Evolutionary conservation across 768 basidiomycete species (phyloP).

Genomic region (Tricholoma furcatifolium): DNA sequence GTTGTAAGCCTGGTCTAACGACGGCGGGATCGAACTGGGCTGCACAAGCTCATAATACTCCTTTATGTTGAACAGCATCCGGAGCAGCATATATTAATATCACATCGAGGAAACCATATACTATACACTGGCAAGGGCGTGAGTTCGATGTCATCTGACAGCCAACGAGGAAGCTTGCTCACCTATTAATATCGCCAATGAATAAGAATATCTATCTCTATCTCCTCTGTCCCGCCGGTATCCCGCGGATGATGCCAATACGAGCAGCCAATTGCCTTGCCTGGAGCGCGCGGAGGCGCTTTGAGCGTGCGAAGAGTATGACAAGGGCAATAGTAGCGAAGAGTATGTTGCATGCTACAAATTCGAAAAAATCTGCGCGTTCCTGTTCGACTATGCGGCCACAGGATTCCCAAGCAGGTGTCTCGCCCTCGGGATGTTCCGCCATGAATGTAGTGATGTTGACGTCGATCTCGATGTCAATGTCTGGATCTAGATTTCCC

Average conservation of each 20-base stretch:
- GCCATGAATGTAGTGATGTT: constrained; percentile 4
- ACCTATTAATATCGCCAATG: constrained; percentile 13
- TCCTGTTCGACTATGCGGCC: constrained; percentile 81
- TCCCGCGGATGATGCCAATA: constrained; percentile 67
- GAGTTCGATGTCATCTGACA: background rate
- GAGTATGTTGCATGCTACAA: constrained; percentile 78
- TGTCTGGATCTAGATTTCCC: constrained; percentile 10
- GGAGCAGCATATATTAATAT: too few relatives aligned
- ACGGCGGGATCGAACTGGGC: too few relatives aligned
- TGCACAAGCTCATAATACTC: too few relatives aligned
- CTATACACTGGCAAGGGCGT: background rate
- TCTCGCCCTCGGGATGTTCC: constrained; percentile 45
- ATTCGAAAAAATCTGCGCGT: constrained; percentile 88
- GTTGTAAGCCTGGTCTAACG: too few relatives aligned
- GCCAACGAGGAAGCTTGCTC: background rate
- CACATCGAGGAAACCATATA: background rate
- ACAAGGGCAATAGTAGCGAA: constrained; percentile 67
- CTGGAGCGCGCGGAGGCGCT: constrained; percentile 67
- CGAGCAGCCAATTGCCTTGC: constrained; percentile 83
- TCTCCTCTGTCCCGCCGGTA: constrained; percentile 14
- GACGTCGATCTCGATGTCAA: background rate
- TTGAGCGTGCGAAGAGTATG: constrained; percentile 67
- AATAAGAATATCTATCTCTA: constrained; percentile 2
- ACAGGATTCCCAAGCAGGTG: constrained; percentile 90
- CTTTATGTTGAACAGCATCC: too few relatives aligned